Evolutionary conservation across 1,139 yeast genomes (phyloP), one percentile per base, ranked within the genome.

Genomic region (Suhomyces yuchorum): DNA sequence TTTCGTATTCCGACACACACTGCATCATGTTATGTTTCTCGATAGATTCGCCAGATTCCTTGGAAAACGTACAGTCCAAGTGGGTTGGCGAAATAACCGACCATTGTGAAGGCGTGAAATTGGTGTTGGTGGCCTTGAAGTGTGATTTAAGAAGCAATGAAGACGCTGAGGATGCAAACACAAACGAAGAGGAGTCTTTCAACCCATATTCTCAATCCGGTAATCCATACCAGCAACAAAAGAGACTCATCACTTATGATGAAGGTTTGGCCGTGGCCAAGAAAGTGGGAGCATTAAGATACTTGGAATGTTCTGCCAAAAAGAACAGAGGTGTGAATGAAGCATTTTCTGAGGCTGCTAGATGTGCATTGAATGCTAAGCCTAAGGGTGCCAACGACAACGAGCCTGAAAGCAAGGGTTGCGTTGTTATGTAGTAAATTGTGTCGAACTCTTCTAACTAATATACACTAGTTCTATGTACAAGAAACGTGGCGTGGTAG

Each of bases 21-120:
- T 90, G 97, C 59, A 92, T 93, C 59, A 92, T 93, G 95, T 80
- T 93, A 51, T 93, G 99, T 73, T 93, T 93, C 66, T 84, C 96
- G 33, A 92, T 93, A 51, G 99, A 93, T 67, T 90, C 97, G 2
- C 84, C 87, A 22, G 99, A 93, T 67, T 92, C 98, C 30, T 75
- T 93, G 52, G 97, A 91, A 66, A 93, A 93, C 69, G 98, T 95
- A 38, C 92, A 91, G 67, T 59, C 63, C 51, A 90, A 90, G 67
- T 93, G 99, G 99, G 96, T 91, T 22, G 95, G 96, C 3, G 99
- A 93, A 66, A 91, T 93, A 53, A 86, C 96, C 37, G 98, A 92
- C 65, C 96, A 93, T 66, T 93, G 99, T 69, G 97, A 90, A 60
- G 97, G 97, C 38, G 98, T 93, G 51, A 90, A 92, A 68, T 77